Evolutionary conservation across 345 rosid genomes (phyloP), one percentile per base, ranked within the genome.

Genomic region (Pistacia atlantica): DNA sequence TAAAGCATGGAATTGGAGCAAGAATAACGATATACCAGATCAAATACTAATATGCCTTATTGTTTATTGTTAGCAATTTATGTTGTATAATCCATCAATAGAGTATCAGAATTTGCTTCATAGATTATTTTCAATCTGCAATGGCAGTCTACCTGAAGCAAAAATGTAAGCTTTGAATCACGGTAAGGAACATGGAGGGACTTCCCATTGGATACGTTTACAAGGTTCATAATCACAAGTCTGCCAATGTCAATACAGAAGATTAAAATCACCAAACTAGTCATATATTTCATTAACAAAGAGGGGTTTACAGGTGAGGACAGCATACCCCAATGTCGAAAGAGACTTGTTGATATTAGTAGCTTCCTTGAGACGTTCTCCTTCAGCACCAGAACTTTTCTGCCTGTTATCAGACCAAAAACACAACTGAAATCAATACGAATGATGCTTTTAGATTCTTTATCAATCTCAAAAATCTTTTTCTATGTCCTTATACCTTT

Each of bases 281-380:
- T 64, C 38, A 46, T 61, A 25, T 8, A 28, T 31, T 12, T 18
- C 1, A 57, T 57, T 7, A 13, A 69, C 33, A 38, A 66, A 51
- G 11, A 54, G 18, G 37, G 35, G 49, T 25, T 55, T 35, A 63
- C 72, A 56, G 20, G 54, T 4, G 63, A 49, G 52, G 66, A 80
- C 57, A 42, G 49, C 83, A 28, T 62, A 94, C 99, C 99, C 99
- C 86, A 97, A 85, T 73, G 97, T 94, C 33, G 99, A 97, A 83
- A 97, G 97, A 37, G 99, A 97, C 85, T 91, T 97, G 86, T 97
- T 97, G 64, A 97, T 97, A 69, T 94, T 97, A 55, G 98, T 94
- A 60, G 99, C 99, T 88, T 97, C 99, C 86, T 92, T 97, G 46
- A 97, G 94, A 42, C 99, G 97, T 80, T 97, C 99, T 79, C 98